These are phyloP conservation scores for Calycina herbarum DNA, from an alignment of 2,329 filamentous ascomycete species.

Conservation along the genomic window DNA sequence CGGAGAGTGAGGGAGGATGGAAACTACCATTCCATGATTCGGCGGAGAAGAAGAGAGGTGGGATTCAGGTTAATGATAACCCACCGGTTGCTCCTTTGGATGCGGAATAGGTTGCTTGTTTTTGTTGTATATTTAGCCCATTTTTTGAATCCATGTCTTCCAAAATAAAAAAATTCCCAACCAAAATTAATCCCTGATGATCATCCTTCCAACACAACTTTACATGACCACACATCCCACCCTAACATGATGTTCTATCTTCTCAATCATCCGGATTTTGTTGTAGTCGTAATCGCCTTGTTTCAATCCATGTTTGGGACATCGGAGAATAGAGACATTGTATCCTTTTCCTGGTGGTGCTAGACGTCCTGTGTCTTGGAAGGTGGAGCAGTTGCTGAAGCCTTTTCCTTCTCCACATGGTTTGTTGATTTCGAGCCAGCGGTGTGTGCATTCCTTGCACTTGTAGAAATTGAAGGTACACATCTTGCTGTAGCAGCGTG, in stretches of 20 bases:
- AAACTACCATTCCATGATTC: constrained; percentile 79
- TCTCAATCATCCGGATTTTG: constrained; percentile 20
- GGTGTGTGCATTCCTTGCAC: constrained; percentile 18
- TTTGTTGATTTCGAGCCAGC: constrained; percentile 19
- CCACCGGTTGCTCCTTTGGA: constrained; percentile 73
- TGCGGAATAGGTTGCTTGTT: constrained; percentile 60
- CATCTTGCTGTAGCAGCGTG: background rate
- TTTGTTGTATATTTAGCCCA: background rate
- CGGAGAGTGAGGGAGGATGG: constrained; percentile 83
- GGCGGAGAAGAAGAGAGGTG: constrained; percentile 81
- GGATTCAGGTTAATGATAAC: constrained; percentile 83
- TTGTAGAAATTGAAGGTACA: constrained; percentile 15
- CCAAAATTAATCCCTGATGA: background rate
- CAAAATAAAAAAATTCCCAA: background rate
- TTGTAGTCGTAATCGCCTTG: constrained; percentile 23
- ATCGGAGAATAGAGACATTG: constrained; percentile 6
- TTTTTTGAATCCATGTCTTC: constrained; percentile 11
- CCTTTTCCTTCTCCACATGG: constrained; percentile 21
- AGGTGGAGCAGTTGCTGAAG: constrained; percentile 21
- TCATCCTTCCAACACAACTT: background rate
- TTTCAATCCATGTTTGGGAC: constrained; percentile 20
- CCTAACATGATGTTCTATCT: constrained; percentile 7
- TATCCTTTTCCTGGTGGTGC: background rate
- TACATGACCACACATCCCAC: constrained; percentile 8
- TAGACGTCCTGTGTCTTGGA: constrained; percentile 9